These are phyloP conservation scores for Tephrocybe rancida DNA, from an alignment of 768 basidiomycete species.

Conservation along the genomic window DNA sequence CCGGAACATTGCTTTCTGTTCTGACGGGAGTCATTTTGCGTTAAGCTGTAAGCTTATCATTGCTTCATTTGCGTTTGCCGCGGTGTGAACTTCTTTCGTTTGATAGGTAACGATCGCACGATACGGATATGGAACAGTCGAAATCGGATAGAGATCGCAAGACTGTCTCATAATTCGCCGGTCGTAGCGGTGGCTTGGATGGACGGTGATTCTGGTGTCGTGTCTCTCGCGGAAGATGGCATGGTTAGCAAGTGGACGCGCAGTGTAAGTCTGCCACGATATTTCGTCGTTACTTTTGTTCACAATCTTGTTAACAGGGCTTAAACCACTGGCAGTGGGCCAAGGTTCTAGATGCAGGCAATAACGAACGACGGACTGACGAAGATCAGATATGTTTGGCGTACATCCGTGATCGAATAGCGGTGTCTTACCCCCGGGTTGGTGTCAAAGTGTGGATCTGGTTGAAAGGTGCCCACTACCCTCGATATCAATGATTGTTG, in stretches of 20 bases:
- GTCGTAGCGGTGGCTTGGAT: slow-evolving; percentile 61
- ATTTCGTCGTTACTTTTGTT: neutral
- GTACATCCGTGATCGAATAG: slow-evolving; percentile 57
- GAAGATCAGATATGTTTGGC: slow-evolving; percentile 54
- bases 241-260: slow-evolving; percentile 61
- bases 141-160: slow-evolving; percentile 52
- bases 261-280: slow-evolving; percentile 38
- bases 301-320: slow-evolving; percentile 30
- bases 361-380: slow-evolving; percentile 31
- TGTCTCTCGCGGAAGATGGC: slow-evolving; percentile 61
- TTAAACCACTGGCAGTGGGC: slow-evolving; percentile 58
- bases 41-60: slow-evolving; percentile 50
- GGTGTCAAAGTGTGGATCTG: slow-evolving; percentile 71
- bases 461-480: slow-evolving; percentile 48
- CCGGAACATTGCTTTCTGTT: slow-evolving; percentile 49
- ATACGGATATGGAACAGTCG: slow-evolving; percentile 65
- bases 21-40: slow-evolving; percentile 58
- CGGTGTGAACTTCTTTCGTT: neutral
- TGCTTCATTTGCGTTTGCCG: neutral
- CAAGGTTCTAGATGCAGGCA: slow-evolving; percentile 52
- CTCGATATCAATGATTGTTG: neutral
- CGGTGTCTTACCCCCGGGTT: slow-evolving; percentile 58
- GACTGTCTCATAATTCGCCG: slow-evolving; percentile 52
- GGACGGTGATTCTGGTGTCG: slow-evolving; percentile 54
- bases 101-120: slow-evolving; percentile 56